Conservation (phyloP, 2,329 filamentous ascomycete genomes). For the Sporothrix inflata region DNA sequence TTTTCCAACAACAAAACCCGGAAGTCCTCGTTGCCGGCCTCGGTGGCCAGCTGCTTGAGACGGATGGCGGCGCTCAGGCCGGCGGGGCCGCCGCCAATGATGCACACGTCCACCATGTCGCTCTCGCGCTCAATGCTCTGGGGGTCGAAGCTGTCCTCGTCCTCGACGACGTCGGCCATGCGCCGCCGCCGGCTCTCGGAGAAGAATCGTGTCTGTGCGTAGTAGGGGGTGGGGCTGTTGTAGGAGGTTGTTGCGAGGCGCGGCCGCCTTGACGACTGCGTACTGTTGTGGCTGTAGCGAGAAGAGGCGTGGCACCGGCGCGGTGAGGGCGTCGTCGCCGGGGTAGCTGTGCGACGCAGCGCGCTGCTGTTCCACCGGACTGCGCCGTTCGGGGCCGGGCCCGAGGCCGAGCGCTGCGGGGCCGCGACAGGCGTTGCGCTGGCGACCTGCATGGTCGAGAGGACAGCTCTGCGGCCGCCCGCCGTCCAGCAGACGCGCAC, state of each 20-base stretch:
- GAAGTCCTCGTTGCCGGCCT: conserved; percentile 94
- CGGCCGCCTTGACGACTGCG: neutral
- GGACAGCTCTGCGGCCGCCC: conserved; percentile 15
- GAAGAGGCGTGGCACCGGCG: neutral
- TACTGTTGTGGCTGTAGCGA: neutral
- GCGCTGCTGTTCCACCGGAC: conserved; percentile 28
- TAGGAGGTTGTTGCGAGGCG: neutral
- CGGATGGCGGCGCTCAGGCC: conserved; percentile 91
- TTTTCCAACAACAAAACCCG: conserved; percentile 92
- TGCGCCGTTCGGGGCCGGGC: conserved; percentile 6
- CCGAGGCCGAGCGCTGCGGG: conserved; percentile 7
- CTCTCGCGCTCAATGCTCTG: conserved; percentile 77
- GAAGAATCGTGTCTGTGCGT: conserved; percentile 33
- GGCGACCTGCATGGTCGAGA: conserved; percentile 19
- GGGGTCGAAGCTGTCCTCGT: conserved; percentile 66
- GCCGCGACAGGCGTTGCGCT: neutral
- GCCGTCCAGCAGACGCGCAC: conserved; percentile 26
- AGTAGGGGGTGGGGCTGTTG: neutral
- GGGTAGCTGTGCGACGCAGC: neutral
- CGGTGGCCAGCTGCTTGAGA: conserved; percentile 92
- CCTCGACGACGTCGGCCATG: conserved; percentile 37
- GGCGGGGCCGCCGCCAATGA: conserved; percentile 93
- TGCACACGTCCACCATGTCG: conserved; percentile 94
- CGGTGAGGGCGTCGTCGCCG: neutral
- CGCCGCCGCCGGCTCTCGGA: conserved; percentile 37